Base-by-base conservation (phyloP, 495 filamentous ascomycete species). In the Penicillium longicatenatum region DNA sequence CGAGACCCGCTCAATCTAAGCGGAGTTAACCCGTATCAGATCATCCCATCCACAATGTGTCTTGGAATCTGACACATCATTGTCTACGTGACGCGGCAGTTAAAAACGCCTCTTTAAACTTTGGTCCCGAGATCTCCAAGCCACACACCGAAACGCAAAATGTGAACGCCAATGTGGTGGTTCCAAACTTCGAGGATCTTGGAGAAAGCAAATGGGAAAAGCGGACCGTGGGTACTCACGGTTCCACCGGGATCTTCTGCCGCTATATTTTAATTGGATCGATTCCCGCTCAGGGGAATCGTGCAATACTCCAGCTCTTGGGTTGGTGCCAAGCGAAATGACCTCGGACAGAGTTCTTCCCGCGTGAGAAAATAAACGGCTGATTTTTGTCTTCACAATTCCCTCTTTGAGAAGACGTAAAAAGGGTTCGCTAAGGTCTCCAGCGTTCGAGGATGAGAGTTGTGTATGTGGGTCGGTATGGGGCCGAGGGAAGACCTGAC, bases 171-270 rank as follows among this genome's bases (percentile, higher is more conserved):
- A 48, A 30, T 4, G 45, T 48, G 22, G 20, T 4, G 21, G 22
- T 48, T 48, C 45, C 21, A 48, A 48, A 31, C 24, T 48, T 26
- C 16, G 11, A 14, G 4, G 21, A n/a, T n/a, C 16, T 39, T 45
- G 20, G 19, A 22, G 42, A 45, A 7, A 22, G 42, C 20, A 22
- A 45, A 10, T 30, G 24, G 10, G 17, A 17, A 31, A 39, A 35
- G 26, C 26, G 29, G 26, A 45, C 26, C 19, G 35, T 43, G 55
- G 42, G 21, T 20, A 35, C 31, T 11, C 55, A 33, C 48, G 55
- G 58, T 59, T 26, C 59, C 61, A 59, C 56, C 33, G 52, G 55
- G 59, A 66, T 61, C 49, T 57, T 55, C 51, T 50, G 54, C 47
- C 37, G 26, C 35, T 6, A 16, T 17, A 10, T 39, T 37, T 19